phyloP scores from a whole-genome alignment of 31 red algal genomes.

The Asparagopsis taxiformis region DNA sequence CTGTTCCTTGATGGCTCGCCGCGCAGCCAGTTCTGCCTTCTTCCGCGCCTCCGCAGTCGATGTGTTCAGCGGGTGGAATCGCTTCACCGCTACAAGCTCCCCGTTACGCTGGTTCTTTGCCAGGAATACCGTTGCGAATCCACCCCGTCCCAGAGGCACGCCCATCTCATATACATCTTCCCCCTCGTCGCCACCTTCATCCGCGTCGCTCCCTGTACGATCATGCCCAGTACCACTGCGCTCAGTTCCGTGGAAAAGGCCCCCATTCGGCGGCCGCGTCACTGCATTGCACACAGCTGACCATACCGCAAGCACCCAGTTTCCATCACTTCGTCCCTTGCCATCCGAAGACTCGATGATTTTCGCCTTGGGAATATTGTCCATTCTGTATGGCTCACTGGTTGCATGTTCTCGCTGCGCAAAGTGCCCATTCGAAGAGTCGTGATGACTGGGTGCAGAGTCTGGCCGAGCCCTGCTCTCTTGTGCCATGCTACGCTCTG shows the following conservation, averaged over 20 bases:
- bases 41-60: constrained; percentile 17
- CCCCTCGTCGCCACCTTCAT: not conserved
- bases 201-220: not conserved
- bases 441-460: not conserved
- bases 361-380: constrained; percentile 27
- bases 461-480: not conserved
- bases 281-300: constrained; percentile 66
- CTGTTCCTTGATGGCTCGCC: constrained; percentile 81
- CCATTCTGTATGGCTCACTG: constrained; percentile 2
- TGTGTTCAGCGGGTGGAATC: constrained; percentile 59
- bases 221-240: not conserved
- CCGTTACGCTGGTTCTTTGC: constrained; percentile 68
- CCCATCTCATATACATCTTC: constrained; percentile 80
- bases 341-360: constrained; percentile 17
- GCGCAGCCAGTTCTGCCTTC: constrained; percentile 44
- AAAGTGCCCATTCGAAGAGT: not conserved
- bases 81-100: constrained; percentile 80
- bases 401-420: constrained; percentile 6
- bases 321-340: constrained; percentile 10
- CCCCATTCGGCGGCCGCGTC: constrained; percentile 35
- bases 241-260: not conserved
- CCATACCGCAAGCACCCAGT: constrained; percentile 57
- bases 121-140: constrained; percentile 77
- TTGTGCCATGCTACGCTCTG: not conserved
- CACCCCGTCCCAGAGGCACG: constrained; percentile 76